These are phyloP conservation scores for Clitocybe nebularis DNA, from an alignment of 1,284 basidiomycete species.

Conservation along the genomic window DNA sequence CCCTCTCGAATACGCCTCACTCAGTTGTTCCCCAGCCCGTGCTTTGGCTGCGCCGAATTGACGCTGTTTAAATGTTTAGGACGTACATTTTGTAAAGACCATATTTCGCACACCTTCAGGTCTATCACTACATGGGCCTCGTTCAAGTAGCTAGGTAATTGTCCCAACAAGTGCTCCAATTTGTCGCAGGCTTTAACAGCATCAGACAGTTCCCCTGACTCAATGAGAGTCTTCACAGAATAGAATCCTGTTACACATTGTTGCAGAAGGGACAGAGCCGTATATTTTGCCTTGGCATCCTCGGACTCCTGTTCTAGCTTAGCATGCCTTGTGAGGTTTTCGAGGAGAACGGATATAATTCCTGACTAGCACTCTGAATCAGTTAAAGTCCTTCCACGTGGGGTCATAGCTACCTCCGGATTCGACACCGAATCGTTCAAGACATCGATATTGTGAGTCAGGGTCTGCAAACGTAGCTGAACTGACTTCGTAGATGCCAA, in stretches of 20 bases:
- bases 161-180: constrained; percentile 42
- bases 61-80: constrained; percentile 36
- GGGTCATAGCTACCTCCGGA: constrained; percentile 43
- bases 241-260: constrained; percentile 44
- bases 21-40: constrained; percentile 65
- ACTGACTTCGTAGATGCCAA: constrained; percentile 57
- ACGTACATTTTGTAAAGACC: constrained; percentile 2
- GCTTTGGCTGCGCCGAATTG: constrained; percentile 52
- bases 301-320: constrained; percentile 54
- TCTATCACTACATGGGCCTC: constrained; percentile 49
- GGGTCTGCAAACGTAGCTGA: constrained; percentile 50
- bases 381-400: background rate
- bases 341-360: constrained; percentile 53
- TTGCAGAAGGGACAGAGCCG: constrained; percentile 51
- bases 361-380: constrained; percentile 48
- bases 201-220: constrained; percentile 56
- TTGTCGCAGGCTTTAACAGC: constrained; percentile 42
- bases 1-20: constrained; percentile 60
- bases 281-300: constrained; percentile 47
- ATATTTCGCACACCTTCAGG: constrained; percentile 45
- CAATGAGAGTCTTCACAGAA: constrained; percentile 39
- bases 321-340: constrained; percentile 51
- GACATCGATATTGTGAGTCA: constrained; percentile 50
- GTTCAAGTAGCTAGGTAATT: constrained; percentile 49
- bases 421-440: constrained; percentile 49